phyloP scores from a whole-genome alignment of 2,329 filamentous ascomycete species.

The Colletotrichum trifolii region DNA sequence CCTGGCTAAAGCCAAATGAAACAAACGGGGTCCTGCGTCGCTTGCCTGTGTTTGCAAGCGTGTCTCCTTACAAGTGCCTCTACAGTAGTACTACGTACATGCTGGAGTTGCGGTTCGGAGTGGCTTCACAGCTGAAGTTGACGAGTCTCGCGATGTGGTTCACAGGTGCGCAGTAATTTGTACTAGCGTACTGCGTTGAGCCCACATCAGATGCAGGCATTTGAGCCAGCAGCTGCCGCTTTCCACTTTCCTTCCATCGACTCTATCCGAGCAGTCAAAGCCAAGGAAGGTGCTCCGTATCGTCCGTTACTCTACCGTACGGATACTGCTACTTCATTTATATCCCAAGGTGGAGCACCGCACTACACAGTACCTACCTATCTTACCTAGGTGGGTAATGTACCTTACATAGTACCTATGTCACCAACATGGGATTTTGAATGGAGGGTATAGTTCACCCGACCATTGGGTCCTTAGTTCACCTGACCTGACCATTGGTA shows the following conservation, averaged over 20 bases:
- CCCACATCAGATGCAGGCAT: no score
- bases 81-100: neutral
- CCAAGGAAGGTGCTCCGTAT: no score
- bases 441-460: no score
- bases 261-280: no score
- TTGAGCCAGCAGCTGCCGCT: no score
- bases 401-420: neutral
- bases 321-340: no score
- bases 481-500: no score
- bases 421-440: neutral
- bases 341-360: no score
- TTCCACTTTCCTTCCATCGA: no score
- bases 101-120: neutral
- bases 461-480: no score
- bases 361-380: neutral
- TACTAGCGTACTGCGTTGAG: no score
- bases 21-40: constrained; percentile 24
- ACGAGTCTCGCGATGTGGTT: neutral
- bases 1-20: constrained; percentile 25
- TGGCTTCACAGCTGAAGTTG: neutral
- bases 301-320: no score
- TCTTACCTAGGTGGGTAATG: neutral
- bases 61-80: neutral
- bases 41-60: neutral
- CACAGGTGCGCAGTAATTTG: neutral